These are phyloP conservation scores for Cucumis cinereus DNA, from an alignment of 306 rosid genomes.

Conservation along the genomic window DNA sequence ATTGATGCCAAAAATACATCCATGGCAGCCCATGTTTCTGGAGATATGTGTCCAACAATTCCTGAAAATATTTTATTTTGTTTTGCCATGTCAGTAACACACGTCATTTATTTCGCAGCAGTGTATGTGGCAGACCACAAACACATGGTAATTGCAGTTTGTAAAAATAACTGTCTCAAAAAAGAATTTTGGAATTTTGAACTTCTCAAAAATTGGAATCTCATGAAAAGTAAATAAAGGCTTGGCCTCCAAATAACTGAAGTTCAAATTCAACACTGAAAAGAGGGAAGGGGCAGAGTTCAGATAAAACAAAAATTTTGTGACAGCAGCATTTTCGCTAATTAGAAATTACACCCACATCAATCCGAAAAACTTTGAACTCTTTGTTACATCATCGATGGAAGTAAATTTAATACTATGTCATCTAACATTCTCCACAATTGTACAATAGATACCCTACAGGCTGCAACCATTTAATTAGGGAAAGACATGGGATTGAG, in stretches of 20 bases:
- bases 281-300: background rate
- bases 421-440: background rate
- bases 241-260: background rate
- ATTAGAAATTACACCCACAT: background rate
- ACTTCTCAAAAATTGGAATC: background rate
- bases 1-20: constrained; percentile 83
- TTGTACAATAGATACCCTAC: background rate
- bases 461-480: background rate
- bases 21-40: constrained; percentile 95
- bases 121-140: background rate
- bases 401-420: too few species aligned
- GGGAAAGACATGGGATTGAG: background rate
- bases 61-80: constrained; percentile 28
- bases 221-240: background rate
- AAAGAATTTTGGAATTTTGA: background rate
- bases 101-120: background rate
- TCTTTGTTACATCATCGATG: too few species aligned
- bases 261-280: background rate
- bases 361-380: background rate
- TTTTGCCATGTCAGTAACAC: background rate
- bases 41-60: constrained; percentile 86
- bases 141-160: background rate
- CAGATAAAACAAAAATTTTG: background rate
- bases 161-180: background rate
- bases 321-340: background rate